phyloP scores from a whole-genome alignment of 169 alveolate genomes.

The Plasmodium billcollinsi region DNA sequence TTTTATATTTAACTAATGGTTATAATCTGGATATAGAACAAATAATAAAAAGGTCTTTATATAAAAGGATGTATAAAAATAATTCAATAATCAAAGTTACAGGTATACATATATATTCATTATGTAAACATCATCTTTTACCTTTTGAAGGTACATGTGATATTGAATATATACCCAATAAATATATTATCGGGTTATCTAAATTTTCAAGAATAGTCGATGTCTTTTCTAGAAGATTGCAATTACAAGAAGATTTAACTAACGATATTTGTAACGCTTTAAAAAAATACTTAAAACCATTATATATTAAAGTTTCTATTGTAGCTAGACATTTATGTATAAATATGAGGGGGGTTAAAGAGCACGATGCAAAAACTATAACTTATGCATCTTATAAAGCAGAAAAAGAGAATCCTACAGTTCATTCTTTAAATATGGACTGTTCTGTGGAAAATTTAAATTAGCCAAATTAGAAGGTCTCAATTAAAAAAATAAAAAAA shows the following conservation, averaged over 20 bases:
- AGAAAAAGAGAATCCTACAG: not conserved
- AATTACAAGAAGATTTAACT: constrained; percentile 68
- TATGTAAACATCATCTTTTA: constrained; percentile 74
- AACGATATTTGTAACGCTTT: constrained; percentile 56
- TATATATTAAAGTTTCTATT: constrained; percentile 37
- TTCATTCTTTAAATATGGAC: not conserved
- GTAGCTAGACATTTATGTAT: constrained; percentile 63
- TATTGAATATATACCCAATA: constrained; percentile 59
- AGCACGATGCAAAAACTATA: constrained; percentile 57
- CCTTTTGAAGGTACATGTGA: constrained; percentile 68
- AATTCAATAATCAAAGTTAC: constrained; percentile 29
- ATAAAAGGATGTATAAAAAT: constrained; percentile 61
- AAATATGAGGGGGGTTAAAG: constrained; percentile 68
- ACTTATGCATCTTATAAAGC: constrained; percentile 31
- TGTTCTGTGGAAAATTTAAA: no score
- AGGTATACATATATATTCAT: constrained; percentile 47
- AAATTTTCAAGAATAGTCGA: constrained; percentile 63
- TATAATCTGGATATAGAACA: constrained; percentile 31
- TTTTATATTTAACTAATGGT: constrained; percentile 54
- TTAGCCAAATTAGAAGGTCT: no score
- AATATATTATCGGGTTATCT: constrained; percentile 55
- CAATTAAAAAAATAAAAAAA: no score
- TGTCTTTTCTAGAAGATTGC: constrained; percentile 46
- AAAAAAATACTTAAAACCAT: constrained; percentile 56
- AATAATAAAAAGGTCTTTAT: constrained; percentile 38